Evolutionary conservation across 164 flowering plant genomes (phyloP), one percentile per base, ranked within the genome.

Genomic region (Piper betle): DNA sequence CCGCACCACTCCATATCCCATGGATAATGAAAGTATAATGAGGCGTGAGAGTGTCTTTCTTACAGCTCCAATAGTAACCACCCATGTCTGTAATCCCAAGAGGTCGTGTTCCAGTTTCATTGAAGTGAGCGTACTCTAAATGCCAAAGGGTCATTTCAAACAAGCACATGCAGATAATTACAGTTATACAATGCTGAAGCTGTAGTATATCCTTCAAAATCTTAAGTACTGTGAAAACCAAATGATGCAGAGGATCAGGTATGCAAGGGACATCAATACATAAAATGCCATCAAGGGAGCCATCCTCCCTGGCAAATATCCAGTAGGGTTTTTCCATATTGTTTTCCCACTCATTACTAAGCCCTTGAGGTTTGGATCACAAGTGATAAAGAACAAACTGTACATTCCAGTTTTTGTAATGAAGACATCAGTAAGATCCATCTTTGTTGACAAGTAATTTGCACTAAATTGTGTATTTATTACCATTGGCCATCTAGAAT

Each of bases 1-100:
- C 52, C 91, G 80, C 60, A 93, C 87, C 66, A 93, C 98, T 57
- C 98, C 97, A 70, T 82, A 89, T 1, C 98, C 98, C 97, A 93
- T 89, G 33, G 98, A 79, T 63, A 93, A 79, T 59, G 68, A 80
- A 40, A 93, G 88, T 55, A 93, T 83, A 68, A 93, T 85, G 70
- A 90, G 74, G 25, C 92, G 96, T 40, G 91, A 77, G 68, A 93
- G 58, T 59, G 96, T 90, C 75, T 84, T 86, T 63, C 88, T 84
- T n/a, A 86, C 56, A 56, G 99, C 90, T 52, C 96, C 97, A 67
- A 90, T 43, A 7, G 98, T 90, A 55, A 93, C 99, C 62, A 85
- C 97, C 92, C 92, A 93, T 38, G 84, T 65, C 42, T n/a, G 99
- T 90, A 57, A 93, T 68, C 61, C 69, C 87, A 71, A 82, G 77